phyloP scores from a whole-genome alignment of 805 yeast genomes.

The Priceomyces fermenticarens region DNA sequence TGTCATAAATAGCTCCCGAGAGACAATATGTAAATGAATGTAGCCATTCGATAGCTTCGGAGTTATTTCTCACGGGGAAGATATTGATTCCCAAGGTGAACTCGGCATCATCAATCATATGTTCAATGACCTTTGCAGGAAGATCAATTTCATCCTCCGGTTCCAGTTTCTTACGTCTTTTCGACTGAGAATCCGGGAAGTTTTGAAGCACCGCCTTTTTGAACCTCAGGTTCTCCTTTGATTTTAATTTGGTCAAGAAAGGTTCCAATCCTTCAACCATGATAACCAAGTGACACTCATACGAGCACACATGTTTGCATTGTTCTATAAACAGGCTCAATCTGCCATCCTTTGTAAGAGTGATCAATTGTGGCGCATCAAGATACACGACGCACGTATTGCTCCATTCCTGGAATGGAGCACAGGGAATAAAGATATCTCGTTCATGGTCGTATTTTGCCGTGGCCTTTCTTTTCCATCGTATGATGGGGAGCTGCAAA shows the following conservation, averaged over 20 bases:
- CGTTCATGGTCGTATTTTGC: slow-evolving; percentile 46
- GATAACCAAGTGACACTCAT: slow-evolving; percentile 23
- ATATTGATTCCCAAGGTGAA: slow-evolving; percentile 46
- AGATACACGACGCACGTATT: slow-evolving; percentile 42
- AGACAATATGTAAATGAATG: slow-evolving; percentile 57
- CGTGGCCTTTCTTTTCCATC: slow-evolving; percentile 49
- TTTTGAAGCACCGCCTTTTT: slow-evolving; percentile 30
- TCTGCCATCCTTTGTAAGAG: slow-evolving; percentile 10
- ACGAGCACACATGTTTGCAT: slow-evolving; percentile 11
- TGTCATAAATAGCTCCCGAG: slow-evolving; percentile 52
- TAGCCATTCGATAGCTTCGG: slow-evolving; percentile 52
- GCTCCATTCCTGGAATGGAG: slow-evolving; percentile 41
- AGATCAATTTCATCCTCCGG: slow-evolving; percentile 7
- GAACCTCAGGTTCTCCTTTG: slow-evolving; percentile 45
- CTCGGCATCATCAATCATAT: slow-evolving; percentile 43
- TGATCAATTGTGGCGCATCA: slow-evolving; percentile 44
- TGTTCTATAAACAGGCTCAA: slow-evolving; percentile 6
- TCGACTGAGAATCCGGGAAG: slow-evolving; percentile 6
- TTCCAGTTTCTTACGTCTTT: slow-evolving; percentile 5
- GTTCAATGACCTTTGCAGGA: slow-evolving; percentile 34
- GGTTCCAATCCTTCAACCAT: slow-evolving; percentile 50
- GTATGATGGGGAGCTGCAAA: slow-evolving; percentile 40
- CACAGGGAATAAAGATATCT: slow-evolving; percentile 57
- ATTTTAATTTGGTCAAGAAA: slow-evolving; percentile 41
- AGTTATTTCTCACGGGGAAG: slow-evolving; percentile 45